Evolutionary conservation across 2,329 filamentous ascomycete species (phyloP).

Genomic region (Ophiocordyceps camponoti-saundersi): DNA sequence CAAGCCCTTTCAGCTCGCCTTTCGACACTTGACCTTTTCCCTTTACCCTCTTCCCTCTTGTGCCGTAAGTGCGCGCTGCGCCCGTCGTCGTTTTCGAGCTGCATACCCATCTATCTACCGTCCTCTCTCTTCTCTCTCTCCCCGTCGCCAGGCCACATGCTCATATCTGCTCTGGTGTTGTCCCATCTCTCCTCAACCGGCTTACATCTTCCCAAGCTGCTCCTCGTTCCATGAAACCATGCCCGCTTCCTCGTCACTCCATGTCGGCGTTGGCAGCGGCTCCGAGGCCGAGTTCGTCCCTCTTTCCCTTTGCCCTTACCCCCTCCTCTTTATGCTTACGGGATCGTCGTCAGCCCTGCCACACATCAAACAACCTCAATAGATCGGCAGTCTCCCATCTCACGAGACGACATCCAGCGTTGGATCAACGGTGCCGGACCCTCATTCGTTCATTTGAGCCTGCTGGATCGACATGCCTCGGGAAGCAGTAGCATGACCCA

Average conservation of each 20-base stretch:
- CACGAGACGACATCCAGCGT: background rate
- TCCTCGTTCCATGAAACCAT: background rate
- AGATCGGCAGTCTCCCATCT: background rate
- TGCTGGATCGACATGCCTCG: background rate
- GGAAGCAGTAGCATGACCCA: background rate
- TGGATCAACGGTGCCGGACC: background rate
- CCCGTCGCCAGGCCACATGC: no score
- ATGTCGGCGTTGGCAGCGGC: background rate
- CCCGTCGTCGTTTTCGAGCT: background rate
- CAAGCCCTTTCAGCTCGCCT: no score
- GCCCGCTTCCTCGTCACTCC: background rate
- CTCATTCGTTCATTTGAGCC: background rate
- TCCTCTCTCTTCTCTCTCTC: background rate
- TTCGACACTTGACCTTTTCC: no score
- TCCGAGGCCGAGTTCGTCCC: background rate
- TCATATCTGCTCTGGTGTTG: no score
- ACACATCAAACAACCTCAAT: background rate
- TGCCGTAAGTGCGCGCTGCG: no score
- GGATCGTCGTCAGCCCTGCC: background rate
- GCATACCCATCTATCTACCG: background rate
- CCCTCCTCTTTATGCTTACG: background rate
- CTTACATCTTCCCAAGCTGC: background rate
- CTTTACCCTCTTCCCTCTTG: no score
- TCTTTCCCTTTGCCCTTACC: background rate
- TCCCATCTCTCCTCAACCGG: no score